Percentiles rank a stretch among this genome's conserved stretches.
Conservation (phyloP, 441 rosid species). For the Erysimum cheiri region DNA sequence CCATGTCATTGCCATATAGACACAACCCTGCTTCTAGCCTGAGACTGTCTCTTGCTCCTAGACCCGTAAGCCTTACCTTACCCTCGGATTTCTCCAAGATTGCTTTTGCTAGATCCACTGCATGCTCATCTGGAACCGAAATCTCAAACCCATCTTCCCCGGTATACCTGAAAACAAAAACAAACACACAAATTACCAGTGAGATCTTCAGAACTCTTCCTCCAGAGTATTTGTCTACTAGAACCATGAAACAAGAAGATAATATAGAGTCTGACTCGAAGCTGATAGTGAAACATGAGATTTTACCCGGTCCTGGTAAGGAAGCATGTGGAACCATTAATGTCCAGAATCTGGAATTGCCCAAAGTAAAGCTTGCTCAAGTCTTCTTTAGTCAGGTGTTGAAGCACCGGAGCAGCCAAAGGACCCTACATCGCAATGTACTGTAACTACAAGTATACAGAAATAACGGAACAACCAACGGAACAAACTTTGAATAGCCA, state of each 20-base stretch:
- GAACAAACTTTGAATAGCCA: constrained; percentile 12
- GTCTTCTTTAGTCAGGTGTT: constrained; percentile 83
- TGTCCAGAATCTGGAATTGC: constrained; percentile 77
- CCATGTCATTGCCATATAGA: constrained; percentile 96
- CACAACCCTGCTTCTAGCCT: constrained; percentile 95
- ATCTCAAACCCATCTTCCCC: constrained; percentile 99
- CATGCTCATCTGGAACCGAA: constrained; percentile 87
- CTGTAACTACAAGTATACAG: constrained; percentile 1
- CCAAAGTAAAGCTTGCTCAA: constrained; percentile 93
- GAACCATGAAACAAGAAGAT: constrained; percentile 13
- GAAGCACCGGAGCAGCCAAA: constrained; percentile 89
- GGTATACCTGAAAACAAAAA: constrained; percentile 65
- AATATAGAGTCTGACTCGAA: background rate
- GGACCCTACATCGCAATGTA: constrained; percentile 67
- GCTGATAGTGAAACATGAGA: constrained; percentile 20
- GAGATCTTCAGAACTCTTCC: constrained; percentile 16
- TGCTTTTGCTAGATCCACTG: constrained; percentile 87
- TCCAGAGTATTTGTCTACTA: constrained; percentile 12
- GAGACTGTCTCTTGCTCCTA: constrained; percentile 96
- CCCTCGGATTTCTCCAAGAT: constrained; percentile 92
- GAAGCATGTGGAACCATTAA: constrained; percentile 79
- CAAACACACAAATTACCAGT: constrained; percentile 2
- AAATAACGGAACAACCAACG: constrained; percentile 22
- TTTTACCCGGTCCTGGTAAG: constrained; percentile 92
- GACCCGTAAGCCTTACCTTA: constrained; percentile 86